Conservation (phyloP, 495 filamentous ascomycete genomes). For the Aspergillus heteromorphus region DNA sequence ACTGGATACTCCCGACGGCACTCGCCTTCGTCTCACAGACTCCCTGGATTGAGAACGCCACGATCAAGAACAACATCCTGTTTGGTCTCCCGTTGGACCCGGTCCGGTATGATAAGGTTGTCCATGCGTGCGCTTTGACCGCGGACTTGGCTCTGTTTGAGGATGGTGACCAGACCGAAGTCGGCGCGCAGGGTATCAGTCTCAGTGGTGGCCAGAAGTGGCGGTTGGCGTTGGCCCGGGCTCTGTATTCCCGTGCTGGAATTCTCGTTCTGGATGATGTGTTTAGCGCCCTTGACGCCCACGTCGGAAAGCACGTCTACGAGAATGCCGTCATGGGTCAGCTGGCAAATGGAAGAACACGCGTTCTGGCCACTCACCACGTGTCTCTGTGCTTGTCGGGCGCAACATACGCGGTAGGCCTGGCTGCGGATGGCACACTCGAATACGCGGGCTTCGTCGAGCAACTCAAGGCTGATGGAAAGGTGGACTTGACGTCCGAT, state of each 20-base stretch:
- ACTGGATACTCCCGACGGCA: constrained; percentile 48
- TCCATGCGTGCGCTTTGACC: constrained; percentile 63
- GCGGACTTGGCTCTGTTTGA: constrained; percentile 70
- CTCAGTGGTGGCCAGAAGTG: constrained; percentile 80
- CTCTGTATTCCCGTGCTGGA: constrained; percentile 73
- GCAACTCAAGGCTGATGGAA: constrained; percentile 20
- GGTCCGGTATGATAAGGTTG: constrained; percentile 57
- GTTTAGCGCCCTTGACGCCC: constrained; percentile 63
- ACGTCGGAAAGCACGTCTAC: constrained; percentile 73
- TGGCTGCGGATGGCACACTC: constrained; percentile 57
- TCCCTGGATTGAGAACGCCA: constrained; percentile 83
- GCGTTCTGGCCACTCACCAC: constrained; percentile 80
- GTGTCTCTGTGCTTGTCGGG: constrained; percentile 63
- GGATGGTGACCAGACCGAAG: constrained; percentile 73
- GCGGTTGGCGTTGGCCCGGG: constrained; percentile 72
- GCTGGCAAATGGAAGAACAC: constrained; percentile 61
- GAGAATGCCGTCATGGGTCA: constrained; percentile 68
- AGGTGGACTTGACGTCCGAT: background rate
- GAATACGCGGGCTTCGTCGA: constrained; percentile 26
- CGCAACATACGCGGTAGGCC: constrained; percentile 64
- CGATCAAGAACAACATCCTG: constrained; percentile 67
- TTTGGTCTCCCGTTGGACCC: constrained; percentile 65
- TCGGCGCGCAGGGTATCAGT: constrained; percentile 79
- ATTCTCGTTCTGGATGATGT: constrained; percentile 81
- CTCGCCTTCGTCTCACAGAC: constrained; percentile 78